phyloP scores from a whole-genome alignment of 352 stramenopile genomes.

The Phytophthora europaea region DNA sequence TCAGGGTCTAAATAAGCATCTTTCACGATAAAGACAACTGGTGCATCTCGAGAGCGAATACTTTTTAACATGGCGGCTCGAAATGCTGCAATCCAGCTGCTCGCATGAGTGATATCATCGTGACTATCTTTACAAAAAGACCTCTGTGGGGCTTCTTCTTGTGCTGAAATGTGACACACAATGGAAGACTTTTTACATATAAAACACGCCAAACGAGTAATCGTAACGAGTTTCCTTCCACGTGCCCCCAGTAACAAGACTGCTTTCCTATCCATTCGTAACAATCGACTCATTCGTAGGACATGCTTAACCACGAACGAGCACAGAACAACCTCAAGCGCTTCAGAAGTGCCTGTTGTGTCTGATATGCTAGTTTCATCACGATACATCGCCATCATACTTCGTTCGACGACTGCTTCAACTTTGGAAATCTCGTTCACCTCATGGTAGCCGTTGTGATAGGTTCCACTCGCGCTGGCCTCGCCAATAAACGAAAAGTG shows the following conservation, averaged over 20 bases:
- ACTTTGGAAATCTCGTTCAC: slow-evolving; percentile 63
- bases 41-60: slow-evolving; percentile 45
- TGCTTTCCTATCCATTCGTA: slow-evolving; percentile 47
- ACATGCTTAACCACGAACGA: slow-evolving; percentile 66
- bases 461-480: slow-evolving; percentile 36
- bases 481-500: slow-evolving; percentile 72
- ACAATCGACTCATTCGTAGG: slow-evolving; percentile 55
- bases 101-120: neutral
- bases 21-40: slow-evolving; percentile 71
- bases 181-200: slow-evolving; percentile 55
- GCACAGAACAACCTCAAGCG: slow-evolving; percentile 65
- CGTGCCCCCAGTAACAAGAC: slow-evolving; percentile 56
- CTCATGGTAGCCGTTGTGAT: slow-evolving; percentile 67
- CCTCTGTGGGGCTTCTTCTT: neutral
- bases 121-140: neutral
- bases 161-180: slow-evolving; percentile 39
- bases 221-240: slow-evolving; percentile 61
- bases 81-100: slow-evolving; percentile 49
- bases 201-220: slow-evolving; percentile 62
- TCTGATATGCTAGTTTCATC: slow-evolving; percentile 14
- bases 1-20: slow-evolving; percentile 42
- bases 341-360: slow-evolving; percentile 23
- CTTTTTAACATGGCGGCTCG: slow-evolving; percentile 55
- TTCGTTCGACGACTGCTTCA: slow-evolving; percentile 62
- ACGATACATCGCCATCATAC: slow-evolving; percentile 66